A percentile compares a stretch with the other conserved stretches of the same genome.
phyloP scores from a whole-genome alignment of 202 grass and related monocot genomes.

The Bolboschoenoplectus hybrid region DNA sequence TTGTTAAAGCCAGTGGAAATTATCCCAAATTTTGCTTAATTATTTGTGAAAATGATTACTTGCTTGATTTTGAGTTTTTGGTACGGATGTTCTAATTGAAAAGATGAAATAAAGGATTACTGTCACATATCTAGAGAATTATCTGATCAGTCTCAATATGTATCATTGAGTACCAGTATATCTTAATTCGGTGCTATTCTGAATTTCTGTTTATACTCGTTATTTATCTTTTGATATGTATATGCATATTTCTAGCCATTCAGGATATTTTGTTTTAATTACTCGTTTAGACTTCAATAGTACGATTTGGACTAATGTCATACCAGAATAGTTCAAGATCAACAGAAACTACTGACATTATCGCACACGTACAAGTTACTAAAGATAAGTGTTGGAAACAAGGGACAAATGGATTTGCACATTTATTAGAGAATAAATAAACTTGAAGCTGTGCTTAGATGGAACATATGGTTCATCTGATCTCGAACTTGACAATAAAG shows the following conservation, averaged over 20 bases:
- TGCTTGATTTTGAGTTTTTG: not conserved
- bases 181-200: not conserved
- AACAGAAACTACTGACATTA: not conserved
- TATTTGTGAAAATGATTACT: not conserved
- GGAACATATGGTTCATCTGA: not conserved
- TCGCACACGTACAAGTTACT: not conserved
- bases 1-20: not conserved
- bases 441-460: not conserved
- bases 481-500: not conserved
- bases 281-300: not conserved
- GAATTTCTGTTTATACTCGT: not conserved
- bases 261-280: not conserved
- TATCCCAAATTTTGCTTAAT: not conserved
- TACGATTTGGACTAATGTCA: too few species aligned
- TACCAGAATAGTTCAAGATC: not conserved
- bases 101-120: not conserved
- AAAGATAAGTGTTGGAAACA: not conserved
- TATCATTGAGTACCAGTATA: not conserved
- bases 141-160: not conserved
- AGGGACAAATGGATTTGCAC: not conserved
- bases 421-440: not conserved
- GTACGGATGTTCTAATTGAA: not conserved
- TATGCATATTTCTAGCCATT: too few species aligned
- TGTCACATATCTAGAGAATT: not conserved
- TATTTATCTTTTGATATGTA: conserved; percentile 4